Evolutionary conservation across 2,329 filamentous ascomycete species (phyloP).

Genomic region (Coccinonectria pachysandricola): DNA sequence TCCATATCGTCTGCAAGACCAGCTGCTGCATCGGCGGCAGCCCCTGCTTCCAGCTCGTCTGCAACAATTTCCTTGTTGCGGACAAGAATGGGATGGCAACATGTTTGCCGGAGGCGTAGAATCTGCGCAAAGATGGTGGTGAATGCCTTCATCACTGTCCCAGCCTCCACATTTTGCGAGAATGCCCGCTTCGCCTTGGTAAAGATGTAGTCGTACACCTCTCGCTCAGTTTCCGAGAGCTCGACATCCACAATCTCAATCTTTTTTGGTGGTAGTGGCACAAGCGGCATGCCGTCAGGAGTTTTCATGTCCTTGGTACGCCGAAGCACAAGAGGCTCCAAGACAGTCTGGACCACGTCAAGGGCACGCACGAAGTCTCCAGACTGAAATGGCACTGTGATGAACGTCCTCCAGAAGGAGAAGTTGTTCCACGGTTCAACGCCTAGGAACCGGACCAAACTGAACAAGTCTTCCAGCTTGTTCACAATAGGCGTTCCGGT

Average conservation of each 20-base stretch:
- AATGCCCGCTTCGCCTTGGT: conserved; percentile 75
- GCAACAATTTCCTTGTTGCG: conserved; percentile 75
- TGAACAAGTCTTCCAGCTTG: conserved; percentile 87
- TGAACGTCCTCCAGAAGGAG: conserved; percentile 98
- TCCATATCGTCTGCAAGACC: conserved; percentile 95
- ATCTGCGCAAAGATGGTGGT: conserved; percentile 98
- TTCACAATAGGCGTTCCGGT: conserved; percentile 98
- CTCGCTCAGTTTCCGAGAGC: conserved; percentile 71
- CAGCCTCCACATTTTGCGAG: conserved; percentile 76
- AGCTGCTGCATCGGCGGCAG: conserved; percentile 63
- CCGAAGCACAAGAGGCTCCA: conserved; percentile 90
- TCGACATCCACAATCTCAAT: conserved; percentile 84
- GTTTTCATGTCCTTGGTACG: conserved; percentile 98
- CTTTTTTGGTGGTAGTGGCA: conserved; percentile 69
- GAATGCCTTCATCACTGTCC: conserved; percentile 88
- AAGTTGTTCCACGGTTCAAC: conserved; percentile 99
- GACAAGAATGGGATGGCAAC: conserved; percentile 85
- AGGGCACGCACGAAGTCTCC: conserved; percentile 88
- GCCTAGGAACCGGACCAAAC: conserved; percentile 78
- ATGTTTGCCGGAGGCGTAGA: conserved; percentile 80
- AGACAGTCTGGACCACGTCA: conserved; percentile 92
- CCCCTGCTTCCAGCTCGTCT: conserved; percentile 74
- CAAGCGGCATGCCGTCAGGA: conserved; percentile 63
- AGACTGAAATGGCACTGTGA: conserved; percentile 92
- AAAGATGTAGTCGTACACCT: conserved; percentile 89